Percentiles rank a stretch among this genome's conserved stretches.
These are phyloP conservation scores for Emergomyces pasteurianus DNA, from an alignment of 2,329 filamentous ascomycete species.

Conservation along the genomic window DNA sequence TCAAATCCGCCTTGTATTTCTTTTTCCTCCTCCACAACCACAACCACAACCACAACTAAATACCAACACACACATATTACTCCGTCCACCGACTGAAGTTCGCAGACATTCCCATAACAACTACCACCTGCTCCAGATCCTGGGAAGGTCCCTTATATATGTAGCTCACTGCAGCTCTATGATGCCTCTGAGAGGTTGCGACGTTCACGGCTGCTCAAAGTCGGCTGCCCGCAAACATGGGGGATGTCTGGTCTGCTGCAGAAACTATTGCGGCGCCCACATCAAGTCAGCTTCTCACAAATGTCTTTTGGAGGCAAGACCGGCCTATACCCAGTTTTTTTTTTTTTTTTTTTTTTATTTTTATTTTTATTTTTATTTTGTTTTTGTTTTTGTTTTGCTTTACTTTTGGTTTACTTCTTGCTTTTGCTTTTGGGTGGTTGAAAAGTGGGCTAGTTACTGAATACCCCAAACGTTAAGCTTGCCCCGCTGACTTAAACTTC, in stretches of 20 bases:
- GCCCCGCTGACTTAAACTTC: not conserved
- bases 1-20: too few species aligned
- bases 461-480: not conserved
- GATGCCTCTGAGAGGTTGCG: constrained; percentile 1
- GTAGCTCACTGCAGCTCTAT: not conserved
- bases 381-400: not conserved
- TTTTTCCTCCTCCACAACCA: not conserved
- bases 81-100: not conserved
- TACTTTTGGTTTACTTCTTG: not conserved
- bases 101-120: not conserved
- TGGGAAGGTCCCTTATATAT: not conserved
- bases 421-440: not conserved
- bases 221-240: constrained; percentile 1
- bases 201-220: constrained; percentile 1
- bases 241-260: constrained; percentile 1
- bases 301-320: constrained; percentile 3
- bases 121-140: not conserved
- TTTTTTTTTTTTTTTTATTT: not conserved
- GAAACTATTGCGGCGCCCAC: not conserved
- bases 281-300: constrained; percentile 3
- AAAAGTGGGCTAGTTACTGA: not conserved
- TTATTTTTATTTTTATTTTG: not conserved
- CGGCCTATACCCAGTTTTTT: not conserved
- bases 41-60: not conserved
- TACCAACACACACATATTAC: not conserved